These are phyloP conservation scores for Cercospora nicotianae DNA, from an alignment of 2,329 filamentous ascomycete genomes.

Conservation along the genomic window DNA sequence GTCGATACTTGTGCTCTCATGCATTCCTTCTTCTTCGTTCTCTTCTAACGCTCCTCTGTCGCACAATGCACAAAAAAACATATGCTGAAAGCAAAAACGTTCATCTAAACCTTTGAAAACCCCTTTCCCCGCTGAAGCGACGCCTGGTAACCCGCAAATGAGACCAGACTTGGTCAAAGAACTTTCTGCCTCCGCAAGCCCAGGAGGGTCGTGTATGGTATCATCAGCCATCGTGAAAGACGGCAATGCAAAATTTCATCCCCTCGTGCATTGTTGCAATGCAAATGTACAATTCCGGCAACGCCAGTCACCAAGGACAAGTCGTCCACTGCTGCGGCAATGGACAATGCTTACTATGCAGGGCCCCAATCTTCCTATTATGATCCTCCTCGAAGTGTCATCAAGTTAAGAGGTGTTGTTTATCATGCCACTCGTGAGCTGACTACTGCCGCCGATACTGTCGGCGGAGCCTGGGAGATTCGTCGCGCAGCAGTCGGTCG, in stretches of 20 bases:
- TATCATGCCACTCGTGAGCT: constrained; percentile 4
- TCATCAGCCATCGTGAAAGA: constrained; percentile 28
- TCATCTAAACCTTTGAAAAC: constrained; percentile 11
- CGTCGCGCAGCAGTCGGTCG: constrained; percentile 9
- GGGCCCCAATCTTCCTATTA: constrained; percentile 11
- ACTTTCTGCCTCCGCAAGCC: constrained; percentile 24
- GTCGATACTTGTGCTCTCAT: not conserved
- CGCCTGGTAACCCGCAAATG: constrained; percentile 9
- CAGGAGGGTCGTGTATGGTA: constrained; percentile 24
- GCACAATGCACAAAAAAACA: constrained; percentile 7
- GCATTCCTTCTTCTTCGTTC: not conserved
- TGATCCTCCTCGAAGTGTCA: constrained; percentile 17
- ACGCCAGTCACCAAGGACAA: constrained; percentile 13
- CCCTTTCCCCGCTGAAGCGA: constrained; percentile 4
- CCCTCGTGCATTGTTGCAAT: constrained; percentile 21
- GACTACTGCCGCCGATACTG: constrained; percentile 7
- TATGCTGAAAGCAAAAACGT: constrained; percentile 19
- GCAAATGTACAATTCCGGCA: constrained; percentile 25
- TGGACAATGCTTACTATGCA: constrained; percentile 22
- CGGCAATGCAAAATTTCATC: constrained; percentile 22
- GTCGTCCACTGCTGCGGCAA: not conserved
- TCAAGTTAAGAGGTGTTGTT: constrained; percentile 11
- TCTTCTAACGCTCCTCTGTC: not conserved
- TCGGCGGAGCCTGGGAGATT: constrained; percentile 3
- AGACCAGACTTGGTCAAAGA: constrained; percentile 12